phyloP scores from a whole-genome alignment of 495 filamentous ascomycete genomes.

The Aspergillus mulundensis region DNA sequence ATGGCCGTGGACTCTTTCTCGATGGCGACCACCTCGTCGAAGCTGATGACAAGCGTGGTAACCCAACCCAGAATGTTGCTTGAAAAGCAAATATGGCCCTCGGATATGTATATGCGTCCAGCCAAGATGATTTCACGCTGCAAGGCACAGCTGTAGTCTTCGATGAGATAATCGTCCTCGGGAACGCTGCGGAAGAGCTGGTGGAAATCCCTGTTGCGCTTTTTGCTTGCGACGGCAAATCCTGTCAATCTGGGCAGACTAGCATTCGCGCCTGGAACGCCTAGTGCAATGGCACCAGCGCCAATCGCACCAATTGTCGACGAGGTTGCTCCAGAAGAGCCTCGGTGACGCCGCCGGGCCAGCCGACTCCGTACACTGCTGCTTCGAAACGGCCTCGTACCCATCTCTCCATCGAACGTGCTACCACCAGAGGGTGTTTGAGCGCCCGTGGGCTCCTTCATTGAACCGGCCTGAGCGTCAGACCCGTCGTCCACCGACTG shows the following conservation, averaged over 20 bases:
- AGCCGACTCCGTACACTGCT: constrained; percentile 81
- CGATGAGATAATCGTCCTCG: constrained; percentile 96
- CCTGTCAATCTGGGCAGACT: constrained; percentile 78
- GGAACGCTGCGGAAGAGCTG: constrained; percentile 91
- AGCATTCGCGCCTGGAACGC: constrained; percentile 52
- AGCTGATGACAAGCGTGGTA: constrained; percentile 94
- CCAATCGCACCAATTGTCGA: constrained; percentile 67
- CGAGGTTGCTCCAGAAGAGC: constrained; percentile 79
- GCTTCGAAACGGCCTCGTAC: constrained; percentile 58
- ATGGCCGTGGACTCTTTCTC: constrained; percentile 96
- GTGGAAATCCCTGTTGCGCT: constrained; percentile 94
- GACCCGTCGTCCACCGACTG: constrained; percentile 29
- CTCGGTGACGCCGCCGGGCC: constrained; percentile 68
- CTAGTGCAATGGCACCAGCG: constrained; percentile 59
- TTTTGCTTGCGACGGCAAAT: constrained; percentile 93
- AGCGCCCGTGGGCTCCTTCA: constrained; percentile 45
- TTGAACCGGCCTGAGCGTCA: constrained; percentile 31
- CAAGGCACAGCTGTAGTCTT: constrained; percentile 95
- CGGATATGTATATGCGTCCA: constrained; percentile 90
- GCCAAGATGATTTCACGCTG: constrained; percentile 95
- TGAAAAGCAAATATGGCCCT: constrained; percentile 96
- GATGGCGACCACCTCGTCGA: constrained; percentile 93
- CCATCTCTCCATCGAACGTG: constrained; percentile 61
- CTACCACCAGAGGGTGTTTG: constrained; percentile 63
- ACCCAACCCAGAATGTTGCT: constrained; percentile 99